Evolutionary conservation across 257 asterid genomes (phyloP).

Genomic region (Fraxinus excelsior): DNA sequence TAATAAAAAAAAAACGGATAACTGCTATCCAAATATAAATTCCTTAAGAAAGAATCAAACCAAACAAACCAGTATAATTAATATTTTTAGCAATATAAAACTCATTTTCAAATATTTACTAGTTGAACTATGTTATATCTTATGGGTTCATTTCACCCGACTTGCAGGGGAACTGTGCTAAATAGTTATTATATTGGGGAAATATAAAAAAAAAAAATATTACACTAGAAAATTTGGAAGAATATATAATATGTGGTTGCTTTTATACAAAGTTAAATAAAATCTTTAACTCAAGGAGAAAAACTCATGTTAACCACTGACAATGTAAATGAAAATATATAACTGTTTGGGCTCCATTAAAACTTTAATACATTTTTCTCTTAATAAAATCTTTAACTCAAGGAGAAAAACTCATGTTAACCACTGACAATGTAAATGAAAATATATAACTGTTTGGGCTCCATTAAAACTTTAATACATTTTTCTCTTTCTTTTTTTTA

Average conservation of each 20-base stretch:
- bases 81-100: neutral
- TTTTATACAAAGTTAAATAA: neutral
- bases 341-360: too few species aligned
- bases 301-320: slow-evolving; percentile 1
- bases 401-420: slow-evolving; percentile 7
- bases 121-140: neutral
- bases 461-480: too few species aligned
- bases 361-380: too few species aligned
- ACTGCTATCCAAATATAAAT: neutral
- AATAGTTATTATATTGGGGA: neutral
- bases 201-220: neutral
- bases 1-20: neutral
- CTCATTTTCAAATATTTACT: neutral
- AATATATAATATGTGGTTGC: neutral
- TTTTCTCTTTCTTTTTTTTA: too few species aligned
- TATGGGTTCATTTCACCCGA: neutral
- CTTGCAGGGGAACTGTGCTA: neutral
- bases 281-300: neutral
- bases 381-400: too few species aligned
- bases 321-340: neutral
- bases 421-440: neutral
- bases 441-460: neutral
- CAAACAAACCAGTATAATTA: neutral
- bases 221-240: neutral
- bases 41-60: neutral